A percentile compares a stretch with the other conserved stretches of the same genome.
Evolutionary conservation across 371 early-diverging fungal genomes (phyloP).

Genomic region (Dentiscutata heterogama): DNA sequence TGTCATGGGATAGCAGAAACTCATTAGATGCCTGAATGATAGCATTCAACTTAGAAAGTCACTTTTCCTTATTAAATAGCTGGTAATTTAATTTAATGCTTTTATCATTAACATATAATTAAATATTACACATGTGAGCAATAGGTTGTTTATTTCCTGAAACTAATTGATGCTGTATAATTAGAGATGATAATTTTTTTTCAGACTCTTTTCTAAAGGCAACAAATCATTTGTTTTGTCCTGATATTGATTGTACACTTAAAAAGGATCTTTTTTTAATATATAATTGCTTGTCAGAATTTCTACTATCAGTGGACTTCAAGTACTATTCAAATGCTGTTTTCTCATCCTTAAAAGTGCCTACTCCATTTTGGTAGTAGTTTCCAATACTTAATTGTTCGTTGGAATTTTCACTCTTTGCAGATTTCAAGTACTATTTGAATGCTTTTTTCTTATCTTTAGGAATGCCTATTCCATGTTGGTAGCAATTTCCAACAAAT

Average conservation of each 20-base stretch:
- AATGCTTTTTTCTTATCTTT: too few relatives aligned
- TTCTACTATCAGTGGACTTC: too few relatives aligned
- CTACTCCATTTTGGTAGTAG: too few relatives aligned
- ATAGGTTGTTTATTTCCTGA: background rate
- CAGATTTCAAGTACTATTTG: too few relatives aligned
- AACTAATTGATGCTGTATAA: background rate
- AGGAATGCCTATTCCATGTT: too few relatives aligned
- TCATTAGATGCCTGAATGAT: background rate
- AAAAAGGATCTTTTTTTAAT: background rate
- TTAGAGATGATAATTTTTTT: background rate
- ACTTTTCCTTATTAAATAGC: background rate
- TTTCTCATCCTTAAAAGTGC: too few relatives aligned
- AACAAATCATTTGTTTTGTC: background rate
- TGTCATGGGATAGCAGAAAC: background rate
- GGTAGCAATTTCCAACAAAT: too few relatives aligned
- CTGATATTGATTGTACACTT: background rate
- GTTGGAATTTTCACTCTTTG: too few relatives aligned
- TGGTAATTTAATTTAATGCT: background rate
- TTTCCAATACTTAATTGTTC: too few relatives aligned
- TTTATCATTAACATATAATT: slow-evolving; percentile 19
- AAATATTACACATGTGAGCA: background rate
- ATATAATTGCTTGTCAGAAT: too few relatives aligned
- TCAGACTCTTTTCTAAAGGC: background rate
- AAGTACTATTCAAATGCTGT: too few relatives aligned
- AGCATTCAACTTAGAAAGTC: background rate